Conservation (phyloP, 2,329 filamentous ascomycete species). For the Pseudodiploospora longispora region DNA sequence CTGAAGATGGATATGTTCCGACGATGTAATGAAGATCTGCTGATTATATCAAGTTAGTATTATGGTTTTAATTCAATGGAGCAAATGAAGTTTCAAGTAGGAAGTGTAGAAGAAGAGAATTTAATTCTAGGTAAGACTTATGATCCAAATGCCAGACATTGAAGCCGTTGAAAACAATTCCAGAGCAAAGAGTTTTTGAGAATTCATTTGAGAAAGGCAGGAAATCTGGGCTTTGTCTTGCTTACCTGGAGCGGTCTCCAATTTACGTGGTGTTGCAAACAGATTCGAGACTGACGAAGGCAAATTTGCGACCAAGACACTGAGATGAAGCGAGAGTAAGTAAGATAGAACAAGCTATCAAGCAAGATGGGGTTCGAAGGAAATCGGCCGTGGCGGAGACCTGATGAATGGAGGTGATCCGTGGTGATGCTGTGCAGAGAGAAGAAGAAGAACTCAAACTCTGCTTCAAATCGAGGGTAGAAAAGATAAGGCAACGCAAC, state of each 20-base stretch:
- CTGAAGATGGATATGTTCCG: conserved; percentile 23
- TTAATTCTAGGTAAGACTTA: too few species aligned
- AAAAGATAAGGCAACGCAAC: conserved; percentile 4
- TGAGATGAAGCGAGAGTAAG: conserved; percentile 49
- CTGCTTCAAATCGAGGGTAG: conserved; percentile 4
- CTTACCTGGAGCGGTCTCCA: conserved; percentile 21
- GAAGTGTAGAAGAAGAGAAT: too few species aligned
- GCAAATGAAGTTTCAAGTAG: not conserved
- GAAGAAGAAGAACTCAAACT: conserved; percentile 7
- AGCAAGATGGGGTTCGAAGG: conserved; percentile 43
- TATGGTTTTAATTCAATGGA: conserved; percentile 5
- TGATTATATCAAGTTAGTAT: not conserved
- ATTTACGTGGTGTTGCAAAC: conserved; percentile 20
- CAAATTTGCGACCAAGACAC: conserved; percentile 43
- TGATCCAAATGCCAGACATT: too few species aligned
- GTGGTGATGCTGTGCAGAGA: conserved; percentile 39
- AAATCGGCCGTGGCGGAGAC: conserved; percentile 17
- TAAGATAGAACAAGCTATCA: conserved; percentile 52
- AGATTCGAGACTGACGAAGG: conserved; percentile 24
- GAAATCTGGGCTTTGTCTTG: too few species aligned
- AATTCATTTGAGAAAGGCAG: too few species aligned
- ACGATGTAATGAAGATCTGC: conserved; percentile 21
- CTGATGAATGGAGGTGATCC: conserved; percentile 33
- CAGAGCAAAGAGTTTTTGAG: too few species aligned
- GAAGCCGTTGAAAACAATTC: too few species aligned